A percentile compares a stretch with the other conserved stretches of the same genome.
These are phyloP conservation scores for Oryza longistaminata DNA, from an alignment of 176 grass and related monocot genomes.

Conservation along the genomic window DNA sequence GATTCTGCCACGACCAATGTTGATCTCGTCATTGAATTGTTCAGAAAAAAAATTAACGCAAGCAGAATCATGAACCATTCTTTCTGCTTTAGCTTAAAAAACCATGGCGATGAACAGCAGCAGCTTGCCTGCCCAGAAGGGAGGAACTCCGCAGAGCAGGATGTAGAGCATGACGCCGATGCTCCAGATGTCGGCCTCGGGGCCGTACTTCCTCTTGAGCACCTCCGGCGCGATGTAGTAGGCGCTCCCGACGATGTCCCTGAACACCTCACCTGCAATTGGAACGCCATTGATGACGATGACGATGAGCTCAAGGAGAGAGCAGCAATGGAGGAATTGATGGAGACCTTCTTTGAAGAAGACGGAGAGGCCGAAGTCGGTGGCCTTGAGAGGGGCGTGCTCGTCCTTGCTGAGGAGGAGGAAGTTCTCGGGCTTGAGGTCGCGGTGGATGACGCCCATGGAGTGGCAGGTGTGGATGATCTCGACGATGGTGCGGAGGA, in stretches of 20 bases:
- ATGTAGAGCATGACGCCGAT: conserved; percentile 80
- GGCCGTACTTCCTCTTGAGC: conserved; percentile 75
- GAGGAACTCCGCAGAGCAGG: conserved; percentile 72
- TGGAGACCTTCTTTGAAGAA: conserved; percentile 74
- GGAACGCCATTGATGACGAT: background rate
- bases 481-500: conserved; percentile 78
- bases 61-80: background rate
- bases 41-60: background rate
- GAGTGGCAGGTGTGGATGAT: conserved; percentile 92
- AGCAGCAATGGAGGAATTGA: background rate
- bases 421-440: conserved; percentile 98
- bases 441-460: conserved; percentile 91
- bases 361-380: conserved; percentile 79
- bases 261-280: conserved; percentile 69
- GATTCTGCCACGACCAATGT: conserved; percentile 36
- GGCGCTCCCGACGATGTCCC: conserved; percentile 84
- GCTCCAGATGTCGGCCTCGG: conserved; percentile 81
- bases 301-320: background rate
- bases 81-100: background rate
- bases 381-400: conserved; percentile 77
- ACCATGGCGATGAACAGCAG: background rate
- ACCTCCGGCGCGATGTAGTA: conserved; percentile 90
- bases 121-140: conserved; percentile 72
- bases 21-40: background rate
- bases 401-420: conserved; percentile 75